Evolutionary conservation across 371 early-diverging fungal genomes (phyloP).

Genomic region (Mycotypha africana): DNA sequence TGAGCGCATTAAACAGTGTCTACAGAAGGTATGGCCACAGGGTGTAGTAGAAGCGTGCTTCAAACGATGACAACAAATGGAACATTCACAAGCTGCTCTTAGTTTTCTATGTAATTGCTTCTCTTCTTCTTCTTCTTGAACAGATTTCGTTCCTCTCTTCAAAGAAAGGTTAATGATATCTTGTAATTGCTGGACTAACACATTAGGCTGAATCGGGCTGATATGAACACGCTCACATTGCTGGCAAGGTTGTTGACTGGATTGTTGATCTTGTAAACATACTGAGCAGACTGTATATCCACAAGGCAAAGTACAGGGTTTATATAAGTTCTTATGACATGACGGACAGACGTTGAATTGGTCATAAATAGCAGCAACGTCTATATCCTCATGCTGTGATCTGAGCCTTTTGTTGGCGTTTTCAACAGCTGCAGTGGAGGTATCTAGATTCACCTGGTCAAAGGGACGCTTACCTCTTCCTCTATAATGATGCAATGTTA

Average conservation of each 20-base stretch:
- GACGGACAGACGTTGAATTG: slow-evolving; percentile 9
- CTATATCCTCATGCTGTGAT: not conserved
- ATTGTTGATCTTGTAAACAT: no score
- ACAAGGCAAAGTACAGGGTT: slow-evolving; percentile 44
- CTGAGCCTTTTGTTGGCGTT: slow-evolving; percentile 1
- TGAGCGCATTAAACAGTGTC: slow-evolving; percentile 43
- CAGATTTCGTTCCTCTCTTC: no score
- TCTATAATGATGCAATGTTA: no score
- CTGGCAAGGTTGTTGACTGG: slow-evolving; percentile 1
- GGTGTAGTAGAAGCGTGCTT: slow-evolving; percentile 54
- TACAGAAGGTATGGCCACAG: slow-evolving; percentile 73
- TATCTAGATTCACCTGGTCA: slow-evolving; percentile 15
- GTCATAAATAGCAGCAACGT: not conserved
- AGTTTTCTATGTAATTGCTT: not conserved
- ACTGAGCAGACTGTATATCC: slow-evolving; percentile 37
- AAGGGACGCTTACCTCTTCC: no score
- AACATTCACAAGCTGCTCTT: slow-evolving; percentile 50
- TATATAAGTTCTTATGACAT: slow-evolving; percentile 11
- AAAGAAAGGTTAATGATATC: not conserved
- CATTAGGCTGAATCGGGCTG: slow-evolving; percentile 4
- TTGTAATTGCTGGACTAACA: slow-evolving; percentile 14
- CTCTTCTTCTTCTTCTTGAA: no score
- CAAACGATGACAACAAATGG: slow-evolving; percentile 55
- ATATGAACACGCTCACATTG: slow-evolving; percentile 16
- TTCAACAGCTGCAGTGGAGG: slow-evolving; percentile 4